phyloP scores from a whole-genome alignment of 208 protist species.

The Acanthamoeba lenticulata region DNA sequence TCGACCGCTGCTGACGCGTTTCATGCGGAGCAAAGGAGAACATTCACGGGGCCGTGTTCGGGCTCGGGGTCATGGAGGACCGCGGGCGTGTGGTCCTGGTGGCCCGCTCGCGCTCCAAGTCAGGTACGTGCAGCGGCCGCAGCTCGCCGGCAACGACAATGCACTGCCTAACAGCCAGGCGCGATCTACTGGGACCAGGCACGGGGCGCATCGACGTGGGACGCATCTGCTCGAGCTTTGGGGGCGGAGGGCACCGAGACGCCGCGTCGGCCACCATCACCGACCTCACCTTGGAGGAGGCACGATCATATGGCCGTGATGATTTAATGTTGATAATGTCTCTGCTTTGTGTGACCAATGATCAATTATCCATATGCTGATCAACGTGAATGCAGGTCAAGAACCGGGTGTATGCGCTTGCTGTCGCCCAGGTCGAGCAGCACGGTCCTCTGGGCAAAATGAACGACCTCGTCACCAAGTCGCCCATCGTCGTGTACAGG shows the following conservation, averaged over 20 bases:
- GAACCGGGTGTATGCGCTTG: constrained; percentile 41
- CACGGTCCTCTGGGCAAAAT: background rate
- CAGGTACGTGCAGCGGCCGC: background rate
- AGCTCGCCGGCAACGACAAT: background rate
- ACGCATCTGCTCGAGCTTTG: constrained; percentile 58
- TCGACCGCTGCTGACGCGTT: background rate
- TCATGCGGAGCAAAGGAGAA: constrained; percentile 15
- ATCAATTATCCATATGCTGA: background rate
- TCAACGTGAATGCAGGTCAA: background rate
- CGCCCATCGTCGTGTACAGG: constrained; percentile 59
- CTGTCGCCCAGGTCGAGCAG: constrained; percentile 3
- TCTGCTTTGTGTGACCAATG: background rate
- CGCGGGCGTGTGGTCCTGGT: background rate
- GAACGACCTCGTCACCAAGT: constrained; percentile 40
- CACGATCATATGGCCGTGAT: background rate
- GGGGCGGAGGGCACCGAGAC: constrained; percentile 37
- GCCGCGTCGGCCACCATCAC: constrained; percentile 46
- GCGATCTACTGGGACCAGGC: no score
- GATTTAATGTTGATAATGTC: no score
- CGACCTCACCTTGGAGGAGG: constrained; percentile 52
- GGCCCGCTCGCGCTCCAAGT: background rate
- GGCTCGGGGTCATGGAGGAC: constrained; percentile 25
- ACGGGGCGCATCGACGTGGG: constrained; percentile 24
- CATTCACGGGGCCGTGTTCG: constrained; percentile 44
- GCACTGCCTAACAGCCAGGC: no score